Base-by-base conservation (phyloP, 805 yeast species). In the Jamesozyma hellenica region DNA sequence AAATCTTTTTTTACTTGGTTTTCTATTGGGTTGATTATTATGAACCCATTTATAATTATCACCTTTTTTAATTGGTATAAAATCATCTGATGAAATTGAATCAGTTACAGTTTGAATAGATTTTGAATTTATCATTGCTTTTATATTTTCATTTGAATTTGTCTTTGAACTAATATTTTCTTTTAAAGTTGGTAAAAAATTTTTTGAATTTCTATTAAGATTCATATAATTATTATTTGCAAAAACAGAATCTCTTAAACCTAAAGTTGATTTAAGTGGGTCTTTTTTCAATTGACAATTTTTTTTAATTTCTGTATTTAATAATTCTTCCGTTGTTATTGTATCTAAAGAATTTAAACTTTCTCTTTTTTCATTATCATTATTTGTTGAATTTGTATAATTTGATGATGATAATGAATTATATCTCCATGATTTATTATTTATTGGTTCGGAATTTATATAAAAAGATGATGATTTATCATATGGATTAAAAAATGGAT, bases 251-350 rank as follows among this genome's bases (percentile, higher is more conserved):
- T 67, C 72, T 48, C 71, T 58, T 40, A 60, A 48, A 8, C 61
- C 64, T 30, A 67, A 41, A 19, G 62, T 59, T 1, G 70, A 63
- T 46, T 66, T 67, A 42, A 65, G 58, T 16, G 70, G 68, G 39
- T 66, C 68, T 44, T 70, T 67, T 29, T 63, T 63, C 21, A 70
- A 53, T 29, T 59, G 58, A 25, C 63, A 64, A 44, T 79, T 82
- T 29, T 80, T 82, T 3, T 82, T 86, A 32, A 86, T 67, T 52
- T 86, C 72, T 29, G 87, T 85, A 4, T 84, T 81, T 53, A 86
- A 71, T 35, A 87, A 70, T 55, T 85, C 90, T 37, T 80, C 84
- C 1, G 96, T 85, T 26, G 88, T 78, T 27, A 88, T 88, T 0
- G 95, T 86, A 21, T 86, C 87, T 42, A 82, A 52, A 0, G 96